Conservation (phyloP, 1,284 basidiomycete species). For the Pascua guehoae region DNA sequence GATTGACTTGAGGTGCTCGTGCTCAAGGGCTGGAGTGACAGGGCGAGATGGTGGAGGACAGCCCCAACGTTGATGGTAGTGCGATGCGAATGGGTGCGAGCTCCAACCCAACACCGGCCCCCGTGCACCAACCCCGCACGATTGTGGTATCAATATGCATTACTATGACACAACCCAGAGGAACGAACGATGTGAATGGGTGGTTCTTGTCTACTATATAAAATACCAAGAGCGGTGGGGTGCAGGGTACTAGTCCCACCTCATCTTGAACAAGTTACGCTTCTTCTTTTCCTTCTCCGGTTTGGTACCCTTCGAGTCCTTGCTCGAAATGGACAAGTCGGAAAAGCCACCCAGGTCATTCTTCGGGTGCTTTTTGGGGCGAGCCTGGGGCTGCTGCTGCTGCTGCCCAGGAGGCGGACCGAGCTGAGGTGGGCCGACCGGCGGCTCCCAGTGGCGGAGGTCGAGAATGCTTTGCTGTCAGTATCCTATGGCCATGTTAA, state of each 20-base stretch:
- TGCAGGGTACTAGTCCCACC: conserved; percentile 26
- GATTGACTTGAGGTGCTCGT: too few species aligned
- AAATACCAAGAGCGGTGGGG: background rate
- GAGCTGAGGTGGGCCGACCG: conserved; percentile 45
- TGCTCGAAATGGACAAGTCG: conserved; percentile 12
- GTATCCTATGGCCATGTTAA: conserved; percentile 26
- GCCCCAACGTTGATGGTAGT: too few species aligned
- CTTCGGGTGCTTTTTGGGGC: conserved; percentile 11
- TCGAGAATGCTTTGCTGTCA: conserved; percentile 40
- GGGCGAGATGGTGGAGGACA: too few species aligned
- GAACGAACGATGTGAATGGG: too few species aligned
- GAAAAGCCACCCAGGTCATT: conserved; percentile 14
- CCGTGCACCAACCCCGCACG: background rate
- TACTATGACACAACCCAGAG: background rate
- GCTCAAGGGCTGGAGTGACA: too few species aligned
- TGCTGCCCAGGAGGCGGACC: conserved; percentile 36
- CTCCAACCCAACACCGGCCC: too few species aligned
- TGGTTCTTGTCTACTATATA: too few species aligned
- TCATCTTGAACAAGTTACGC: conserved; percentile 55
- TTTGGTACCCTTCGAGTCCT: conserved; percentile 43
- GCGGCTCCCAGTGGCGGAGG: conserved; percentile 44
- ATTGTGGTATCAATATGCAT: conserved; percentile 6
- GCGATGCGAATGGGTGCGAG: too few species aligned
- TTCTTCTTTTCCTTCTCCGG: conserved; percentile 63
- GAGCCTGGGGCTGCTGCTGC: conserved; percentile 25